Base-by-base conservation (phyloP, 2,329 filamentous ascomycete genomes). In the Venturia effusa region DNA sequence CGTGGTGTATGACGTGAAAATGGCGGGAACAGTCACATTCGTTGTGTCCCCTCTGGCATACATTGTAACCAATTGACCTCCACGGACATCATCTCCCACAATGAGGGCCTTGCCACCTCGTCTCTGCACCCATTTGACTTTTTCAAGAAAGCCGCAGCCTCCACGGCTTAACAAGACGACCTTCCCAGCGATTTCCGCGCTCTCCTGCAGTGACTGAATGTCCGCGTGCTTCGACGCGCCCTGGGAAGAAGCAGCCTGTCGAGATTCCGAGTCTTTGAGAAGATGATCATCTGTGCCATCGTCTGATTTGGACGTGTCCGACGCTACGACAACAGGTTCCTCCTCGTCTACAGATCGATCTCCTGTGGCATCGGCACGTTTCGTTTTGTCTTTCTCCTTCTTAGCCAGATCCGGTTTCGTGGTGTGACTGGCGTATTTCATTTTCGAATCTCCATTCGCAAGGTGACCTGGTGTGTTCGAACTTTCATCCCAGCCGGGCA, bases 41-140 rank as follows among this genome's bases (percentile, higher is more conserved):
- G 92, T 95, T 3, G 93, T 96, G 72, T 97, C 92, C 43, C 93
- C 94, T 70, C 90, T 86, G n/a, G 94, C 94, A 74, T 96, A 97
- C 94, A 99, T 99, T 69, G 95, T 94, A 61, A 97, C 90, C 66
- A 99, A 78, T 41, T 89, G 89, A 4, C 92, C 92, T 55, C 93
- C 93, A 66, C 90, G 89, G 65, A 90, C 88, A 74, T 97, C 89
- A 74, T 99, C 94, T 32, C 94, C 94, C 3, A 99, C 92, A 68
- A 99, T 95, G 66, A 99, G 80, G 41, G 90, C 94, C 66, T 92
- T 83, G 24, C 89, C 94, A 30, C 94, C 94, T 71, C 94, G 85
- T 66, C 92, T 84, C 74, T 99, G 94, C 15, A 89, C 91, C 94
- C 94, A 99, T 78, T 95, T 93, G 67, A 94, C 91, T 76, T 99